Conservation (phyloP, 202 grass and related monocot species). For the Bolboschoenoplectus hybrid region DNA sequence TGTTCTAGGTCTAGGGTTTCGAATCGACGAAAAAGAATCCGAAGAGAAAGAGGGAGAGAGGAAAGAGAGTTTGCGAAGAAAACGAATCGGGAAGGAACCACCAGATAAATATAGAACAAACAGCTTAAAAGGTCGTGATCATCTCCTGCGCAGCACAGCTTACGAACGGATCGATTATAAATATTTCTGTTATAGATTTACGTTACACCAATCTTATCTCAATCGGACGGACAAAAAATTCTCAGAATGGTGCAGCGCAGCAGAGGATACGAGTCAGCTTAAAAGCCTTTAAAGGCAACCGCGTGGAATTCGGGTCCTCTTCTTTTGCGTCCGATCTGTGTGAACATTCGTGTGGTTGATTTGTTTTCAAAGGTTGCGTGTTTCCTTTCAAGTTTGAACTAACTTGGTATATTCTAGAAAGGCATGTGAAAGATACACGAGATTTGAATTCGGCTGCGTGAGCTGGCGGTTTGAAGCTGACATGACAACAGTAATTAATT, state of each 20-base stretch:
- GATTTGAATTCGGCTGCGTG: not conserved
- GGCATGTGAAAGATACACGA: not conserved
- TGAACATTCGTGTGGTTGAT: not conserved
- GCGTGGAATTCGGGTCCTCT: slow-evolving; percentile 17
- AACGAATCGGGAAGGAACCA: not conserved
- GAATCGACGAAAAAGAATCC: slow-evolving; percentile 31
- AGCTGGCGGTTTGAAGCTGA: slow-evolving; percentile 31
- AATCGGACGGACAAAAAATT: no score
- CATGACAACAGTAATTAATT: not conserved
- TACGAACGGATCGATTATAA: no score
- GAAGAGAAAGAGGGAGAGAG: not conserved
- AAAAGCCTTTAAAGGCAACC: not conserved
- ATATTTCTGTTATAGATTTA: no score
- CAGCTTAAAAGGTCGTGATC: not conserved
- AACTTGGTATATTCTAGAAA: not conserved
- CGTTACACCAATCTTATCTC: no score
- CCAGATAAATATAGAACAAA: slow-evolving; percentile 21
- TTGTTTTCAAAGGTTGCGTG: not conserved
- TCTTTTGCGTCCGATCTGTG: not conserved
- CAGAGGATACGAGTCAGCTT: no score
- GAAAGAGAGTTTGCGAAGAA: slow-evolving; percentile 9
- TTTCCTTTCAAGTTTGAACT: not conserved
- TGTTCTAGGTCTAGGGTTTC: slow-evolving; percentile 31
- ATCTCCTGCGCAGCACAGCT: no score
- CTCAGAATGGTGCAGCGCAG: no score